Conservation (phyloP, 805 yeast species). For the Kazachstania bromeliacearum region DNA sequence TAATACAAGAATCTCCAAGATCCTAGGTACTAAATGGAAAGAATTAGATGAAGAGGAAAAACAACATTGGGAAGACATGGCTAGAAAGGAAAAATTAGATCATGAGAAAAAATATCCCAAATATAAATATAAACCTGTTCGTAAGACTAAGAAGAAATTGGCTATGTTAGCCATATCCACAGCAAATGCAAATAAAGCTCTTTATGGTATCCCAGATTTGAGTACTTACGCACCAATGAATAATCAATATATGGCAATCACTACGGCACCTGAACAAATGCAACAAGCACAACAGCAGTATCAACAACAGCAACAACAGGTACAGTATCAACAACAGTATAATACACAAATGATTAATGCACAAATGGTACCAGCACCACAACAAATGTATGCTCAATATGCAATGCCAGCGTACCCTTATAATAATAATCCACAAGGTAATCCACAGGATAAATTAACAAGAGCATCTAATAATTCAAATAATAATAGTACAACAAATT, state of each 20-base stretch:
- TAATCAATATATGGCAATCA: constrained; percentile 6
- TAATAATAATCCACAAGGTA: too few species aligned
- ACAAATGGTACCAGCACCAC: constrained; percentile 1
- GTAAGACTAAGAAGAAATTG: constrained; percentile 5
- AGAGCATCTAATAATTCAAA: too few species aligned
- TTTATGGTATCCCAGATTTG: too few species aligned
- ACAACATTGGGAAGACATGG: constrained; percentile 70
- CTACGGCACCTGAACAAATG: constrained; percentile 1
- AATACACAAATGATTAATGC: too few species aligned
- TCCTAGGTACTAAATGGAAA: constrained; percentile 39
- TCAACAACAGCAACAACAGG: constrained; percentile 10
- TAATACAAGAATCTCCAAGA: constrained; percentile 44
- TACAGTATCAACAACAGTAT: constrained; percentile 2
- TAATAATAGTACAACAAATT: too few species aligned
- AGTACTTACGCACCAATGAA: constrained; percentile 9
- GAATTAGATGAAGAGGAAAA: constrained; percentile 44
- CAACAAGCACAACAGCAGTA: constrained; percentile 7
- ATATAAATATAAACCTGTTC: constrained; percentile 64
- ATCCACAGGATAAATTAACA: too few species aligned
- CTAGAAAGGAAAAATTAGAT: constrained; percentile 72
- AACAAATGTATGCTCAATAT: too few species aligned
- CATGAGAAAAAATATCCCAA: constrained; percentile 84
- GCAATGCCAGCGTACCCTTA: too few species aligned
- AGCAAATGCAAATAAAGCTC: not conserved
- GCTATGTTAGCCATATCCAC: too few species aligned